Evolutionary conservation across 768 basidiomycete genomes (phyloP), one percentile per base, ranked within the genome.

Genomic region (Boletus rufocinnamomeus): DNA sequence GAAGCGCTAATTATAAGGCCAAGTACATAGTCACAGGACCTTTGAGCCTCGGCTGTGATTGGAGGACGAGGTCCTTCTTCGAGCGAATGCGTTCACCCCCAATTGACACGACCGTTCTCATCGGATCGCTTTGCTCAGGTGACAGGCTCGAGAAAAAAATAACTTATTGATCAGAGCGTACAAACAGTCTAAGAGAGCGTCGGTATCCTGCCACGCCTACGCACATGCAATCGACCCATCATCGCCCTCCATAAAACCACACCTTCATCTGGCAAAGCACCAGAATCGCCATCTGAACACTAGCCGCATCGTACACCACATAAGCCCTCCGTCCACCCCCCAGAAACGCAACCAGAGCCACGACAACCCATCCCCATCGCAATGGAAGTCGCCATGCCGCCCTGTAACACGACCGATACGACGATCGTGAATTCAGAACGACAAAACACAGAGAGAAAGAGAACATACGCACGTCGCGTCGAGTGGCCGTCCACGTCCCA

Each of bases 321-420:
- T 89, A 90, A 3, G 85, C 82, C 63, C 75, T 77, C 28, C 85
- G 77, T n/a, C 88, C 82, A 16, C 91, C 92, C 45, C 81, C 69
- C n/a, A 87, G 58, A 65, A 91, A 84, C 47, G 89, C 84, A 3
- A 80, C 71, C 7, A 68, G 67, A 8, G 82, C 82, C 6, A 88
- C 72, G 13, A 72, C 62, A 4, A 77, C 65, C 65, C 88, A 81
- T 19, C 79, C 66, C 85, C 85, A 88, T 48, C 83, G 76, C 23
- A 78, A 69, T 4, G 82, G 14, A 38, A 45, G 17, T 28, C 50
- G 58, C 50, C 60, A 48, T 35, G 8, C 27, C 50, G 21, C 10
- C 61, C 68, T 72, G 19, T 37, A 44, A 6, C 3, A 35, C 9
- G 27, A 25, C 14, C 21, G 6, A 56, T n/a, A 44, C 16, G 16